phyloP scores from a whole-genome alignment of 345 rosid species.

The Eucalyptus camaldulensis region DNA sequence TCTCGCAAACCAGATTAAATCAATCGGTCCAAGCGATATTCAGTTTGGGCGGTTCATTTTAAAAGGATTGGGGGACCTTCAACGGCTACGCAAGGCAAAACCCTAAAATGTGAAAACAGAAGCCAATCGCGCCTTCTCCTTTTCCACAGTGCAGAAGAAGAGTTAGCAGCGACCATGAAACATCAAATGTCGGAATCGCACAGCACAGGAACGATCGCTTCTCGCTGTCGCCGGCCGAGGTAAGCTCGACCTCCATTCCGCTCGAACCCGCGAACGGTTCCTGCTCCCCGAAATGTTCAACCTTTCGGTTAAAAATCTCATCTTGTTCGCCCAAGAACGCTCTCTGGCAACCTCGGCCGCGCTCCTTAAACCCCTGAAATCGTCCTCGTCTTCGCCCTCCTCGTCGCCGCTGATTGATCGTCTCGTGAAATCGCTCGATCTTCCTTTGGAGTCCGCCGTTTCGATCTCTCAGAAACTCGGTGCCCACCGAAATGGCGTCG shows the following conservation, averaged over 20 bases:
- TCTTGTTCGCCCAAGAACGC: background rate
- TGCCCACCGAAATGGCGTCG: background rate
- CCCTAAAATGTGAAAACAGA: background rate
- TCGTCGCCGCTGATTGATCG: background rate
- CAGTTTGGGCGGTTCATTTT: no score
- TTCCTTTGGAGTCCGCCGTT: constrained; percentile 7
- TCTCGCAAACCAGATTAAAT: accelerated
- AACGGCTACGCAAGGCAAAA: background rate
- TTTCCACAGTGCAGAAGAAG: background rate
- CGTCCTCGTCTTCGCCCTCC: background rate
- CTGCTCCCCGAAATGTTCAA: background rate
- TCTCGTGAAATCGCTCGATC: constrained; percentile 9
- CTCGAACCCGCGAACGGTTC: background rate
- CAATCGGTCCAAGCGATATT: no score
- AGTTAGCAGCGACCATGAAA: background rate
- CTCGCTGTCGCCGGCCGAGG: background rate
- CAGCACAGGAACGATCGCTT: background rate
- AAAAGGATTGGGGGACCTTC: background rate
- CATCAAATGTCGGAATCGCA: background rate
- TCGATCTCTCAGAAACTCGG: background rate
- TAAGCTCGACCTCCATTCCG: background rate
- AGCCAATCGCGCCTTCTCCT: background rate
- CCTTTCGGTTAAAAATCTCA: background rate
- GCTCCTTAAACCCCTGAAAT: background rate
- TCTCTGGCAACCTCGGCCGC: background rate